Evolutionary conservation across 2,329 filamentous ascomycete species (phyloP), one percentile per base, ranked within the genome.

Genomic region (Aureobasidium zeae): DNA sequence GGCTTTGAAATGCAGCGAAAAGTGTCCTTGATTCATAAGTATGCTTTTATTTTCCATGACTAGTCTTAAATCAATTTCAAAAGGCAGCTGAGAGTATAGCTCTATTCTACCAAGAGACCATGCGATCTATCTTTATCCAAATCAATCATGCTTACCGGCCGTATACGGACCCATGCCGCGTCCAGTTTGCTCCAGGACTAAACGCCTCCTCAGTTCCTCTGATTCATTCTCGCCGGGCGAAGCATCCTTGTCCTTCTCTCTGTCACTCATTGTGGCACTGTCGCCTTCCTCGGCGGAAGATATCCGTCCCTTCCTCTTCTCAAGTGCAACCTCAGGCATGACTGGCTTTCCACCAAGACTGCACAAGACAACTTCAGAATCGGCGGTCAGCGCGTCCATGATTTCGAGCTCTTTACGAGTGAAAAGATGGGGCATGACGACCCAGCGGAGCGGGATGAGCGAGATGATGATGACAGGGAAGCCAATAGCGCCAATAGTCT

Each of bases 401-500:
- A 74, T 53, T 12, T 61, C 53, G 9, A 77, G 54, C 51, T 77
- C 73, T 13, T 65, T 50, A 4, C 61, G 53, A 0, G 60, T 63
- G 49, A 77, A 76, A 57, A 71, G 71, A 12, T 59, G 52, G 1
- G 74, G 73, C 49, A 77, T 57, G 0, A 71, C 43, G 43, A 66
- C 62, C 48, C 68, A 72, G 3, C 73, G 60, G 21, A 76, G 52
- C 0, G 75, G 75, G 6, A 79, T 76, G 13, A 77, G 62, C 3
- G 70, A 56, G 13, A 74, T 63, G 47, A 78, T 76, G 39, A 77
- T 65, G 11, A 78, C 65, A 0, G 75, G 75, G 49, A 78, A 78
- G 0, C 72, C 71, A 50, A 78, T 75, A 0, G 73, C 75, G 0
- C 71, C 75, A 17, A 77, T 71, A 0, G 74, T 78, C 55, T 77